These are phyloP conservation scores for Globisporangium apiculatum DNA, from an alignment of 352 stramenopile species.

Conservation along the genomic window DNA sequence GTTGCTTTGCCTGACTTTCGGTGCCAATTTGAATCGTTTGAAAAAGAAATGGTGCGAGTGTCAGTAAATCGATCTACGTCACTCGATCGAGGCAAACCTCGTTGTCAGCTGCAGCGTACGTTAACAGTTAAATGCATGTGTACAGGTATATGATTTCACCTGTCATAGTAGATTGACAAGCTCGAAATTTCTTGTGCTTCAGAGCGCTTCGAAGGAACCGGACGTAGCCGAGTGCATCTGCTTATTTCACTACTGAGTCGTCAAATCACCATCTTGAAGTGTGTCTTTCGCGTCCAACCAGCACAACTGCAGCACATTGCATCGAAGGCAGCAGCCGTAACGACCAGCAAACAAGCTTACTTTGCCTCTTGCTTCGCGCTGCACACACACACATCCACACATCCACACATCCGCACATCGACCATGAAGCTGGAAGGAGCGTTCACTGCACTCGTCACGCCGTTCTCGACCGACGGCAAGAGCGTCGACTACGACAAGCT, in stretches of 20 bases:
- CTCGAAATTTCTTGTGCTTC: neutral
- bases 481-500: slow-evolving; percentile 93
- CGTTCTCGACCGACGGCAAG: slow-evolving; percentile 89
- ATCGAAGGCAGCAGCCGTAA: slow-evolving; percentile 9
- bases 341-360: neutral
- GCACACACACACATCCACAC: neutral
- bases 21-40: too few species aligned
- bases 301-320: too few species aligned
- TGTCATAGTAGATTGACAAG: too few species aligned
- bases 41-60: too few species aligned
- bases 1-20: too few species aligned
- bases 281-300: slow-evolving; percentile 2
- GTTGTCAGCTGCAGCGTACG: too few species aligned
- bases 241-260: too few species aligned
- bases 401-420: neutral
- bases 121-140: too few species aligned
- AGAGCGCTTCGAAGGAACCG: neutral
- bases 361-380: slow-evolving; percentile 9
- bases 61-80: too few species aligned
- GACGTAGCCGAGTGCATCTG: too few species aligned
- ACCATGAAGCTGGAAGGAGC: slow-evolving; percentile 51
- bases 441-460: slow-evolving; percentile 94
- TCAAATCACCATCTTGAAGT: slow-evolving; percentile 17
- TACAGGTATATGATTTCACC: too few species aligned
- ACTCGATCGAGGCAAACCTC: too few species aligned